Conservation (phyloP, 192 early-diverging fungal species). For the Funneliformis geosporum region DNA sequence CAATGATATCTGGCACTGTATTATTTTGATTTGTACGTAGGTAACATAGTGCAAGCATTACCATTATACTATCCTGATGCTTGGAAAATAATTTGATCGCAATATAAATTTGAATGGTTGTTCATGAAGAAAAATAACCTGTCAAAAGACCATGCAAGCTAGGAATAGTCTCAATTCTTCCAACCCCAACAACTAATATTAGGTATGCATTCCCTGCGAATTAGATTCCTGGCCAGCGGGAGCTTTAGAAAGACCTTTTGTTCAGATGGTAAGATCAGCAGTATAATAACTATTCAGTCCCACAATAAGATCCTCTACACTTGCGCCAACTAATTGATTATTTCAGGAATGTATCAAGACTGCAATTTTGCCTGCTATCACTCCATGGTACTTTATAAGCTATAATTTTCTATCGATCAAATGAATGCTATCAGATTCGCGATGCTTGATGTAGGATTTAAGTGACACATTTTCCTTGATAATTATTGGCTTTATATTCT, state of each 20-base stretch:
- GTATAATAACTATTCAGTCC: too few species aligned
- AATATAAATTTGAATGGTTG: slow-evolving; percentile 2
- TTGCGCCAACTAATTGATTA: slow-evolving; percentile 1
- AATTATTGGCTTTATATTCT: too few species aligned
- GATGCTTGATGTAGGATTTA: too few species aligned
- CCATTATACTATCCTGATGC: background rate
- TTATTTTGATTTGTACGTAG: slow-evolving; percentile 6
- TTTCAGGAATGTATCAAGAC: background rate
- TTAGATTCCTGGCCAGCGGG: background rate
- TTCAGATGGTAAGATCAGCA: too few species aligned
- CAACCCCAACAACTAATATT: slow-evolving; percentile 22
- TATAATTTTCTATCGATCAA: slow-evolving; percentile 19
- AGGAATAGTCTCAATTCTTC: slow-evolving; percentile 1
- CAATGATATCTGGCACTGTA: too few species aligned
- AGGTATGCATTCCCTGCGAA: too few species aligned
- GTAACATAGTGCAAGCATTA: slow-evolving; percentile 1
- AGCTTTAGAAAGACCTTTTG: too few species aligned
- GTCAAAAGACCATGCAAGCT: slow-evolving; percentile 16
- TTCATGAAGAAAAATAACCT: slow-evolving; percentile 20
- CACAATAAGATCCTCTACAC: background rate
- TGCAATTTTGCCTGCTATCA: too few species aligned
- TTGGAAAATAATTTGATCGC: slow-evolving; percentile 18
- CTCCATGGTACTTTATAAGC: slow-evolving; percentile 29
- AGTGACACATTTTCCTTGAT: too few species aligned
- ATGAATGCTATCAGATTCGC: background rate